phyloP scores from a whole-genome alignment of 192 early-diverging fungal genomes.

The Backusella sp. region DNA sequence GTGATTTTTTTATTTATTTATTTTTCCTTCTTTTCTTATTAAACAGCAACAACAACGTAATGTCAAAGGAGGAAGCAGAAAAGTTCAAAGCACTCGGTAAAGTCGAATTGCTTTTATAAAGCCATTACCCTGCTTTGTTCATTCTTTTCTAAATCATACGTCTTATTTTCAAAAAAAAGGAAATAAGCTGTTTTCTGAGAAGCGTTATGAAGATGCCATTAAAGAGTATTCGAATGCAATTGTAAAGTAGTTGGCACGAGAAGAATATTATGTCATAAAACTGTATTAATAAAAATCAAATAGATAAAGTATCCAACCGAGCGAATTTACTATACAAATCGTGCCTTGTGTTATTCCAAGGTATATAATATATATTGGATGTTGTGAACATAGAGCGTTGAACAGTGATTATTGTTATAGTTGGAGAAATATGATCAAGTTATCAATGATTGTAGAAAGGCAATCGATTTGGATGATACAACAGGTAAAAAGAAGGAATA shows the following conservation, averaged over 20 bases:
- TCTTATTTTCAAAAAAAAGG: slow-evolving; percentile 31
- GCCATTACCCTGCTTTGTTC: neutral
- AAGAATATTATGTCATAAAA: too few species aligned
- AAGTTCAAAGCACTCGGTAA: slow-evolving; percentile 26
- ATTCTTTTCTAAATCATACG: neutral
- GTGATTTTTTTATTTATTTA: neutral
- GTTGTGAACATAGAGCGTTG: too few species aligned
- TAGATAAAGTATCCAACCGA: slow-evolving; percentile 63
- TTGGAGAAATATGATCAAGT: slow-evolving; percentile 55
- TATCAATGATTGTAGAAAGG: slow-evolving; percentile 61
- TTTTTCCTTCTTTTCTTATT: neutral
- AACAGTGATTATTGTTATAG: slow-evolving; percentile 12
- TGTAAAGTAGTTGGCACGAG: slow-evolving; percentile 35
- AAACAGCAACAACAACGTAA: neutral
- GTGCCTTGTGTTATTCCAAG: slow-evolving; percentile 73
- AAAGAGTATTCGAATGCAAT: slow-evolving; percentile 76
- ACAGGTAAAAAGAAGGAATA: slow-evolving; percentile 38
- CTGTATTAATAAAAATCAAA: neutral
- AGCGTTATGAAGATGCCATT: slow-evolving; percentile 64
- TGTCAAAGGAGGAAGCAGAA: slow-evolving; percentile 28
- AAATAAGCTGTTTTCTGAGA: slow-evolving; percentile 57
- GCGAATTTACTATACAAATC: slow-evolving; percentile 78
- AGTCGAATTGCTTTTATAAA: neutral
- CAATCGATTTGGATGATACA: slow-evolving; percentile 63
- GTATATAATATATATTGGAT: slow-evolving; percentile 16